Base-by-base conservation (phyloP, 148 eudicot genomes). In the Vaccinium myrtillus region DNA sequence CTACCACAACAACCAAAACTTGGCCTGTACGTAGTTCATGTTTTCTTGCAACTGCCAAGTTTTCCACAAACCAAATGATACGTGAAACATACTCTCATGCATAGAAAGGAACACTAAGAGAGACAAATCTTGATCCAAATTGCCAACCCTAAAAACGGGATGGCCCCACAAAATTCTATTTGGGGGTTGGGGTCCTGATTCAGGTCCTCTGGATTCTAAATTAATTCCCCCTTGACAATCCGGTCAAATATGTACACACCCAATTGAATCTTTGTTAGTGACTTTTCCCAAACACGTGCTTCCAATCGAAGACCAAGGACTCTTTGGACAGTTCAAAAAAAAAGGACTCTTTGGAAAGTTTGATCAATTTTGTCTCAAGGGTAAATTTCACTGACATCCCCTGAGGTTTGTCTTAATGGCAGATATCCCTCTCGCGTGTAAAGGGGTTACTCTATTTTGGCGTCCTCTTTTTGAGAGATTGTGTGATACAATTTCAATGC, bases 201-300 rank as follows among this genome's bases (percentile, higher is more conserved):
- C 74, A 69, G 39, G 43, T 69, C 74, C 74, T 69, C 39, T 69
- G 74, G 74, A 27, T 27, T 27, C 74, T 69, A 69, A 69, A 69
- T 69, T 69, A 69, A 13, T 69, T 69, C 39, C 39, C 74, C 74
- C 74, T 27, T 25, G 74, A 5, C 74, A 69, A 69, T 27, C 18
- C 14, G 74, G 74, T 69, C 74, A 69, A 69, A 69, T 69, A 69
- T 3, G 73, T 67, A 67, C 73, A 67, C 71, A 67, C 55, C 14
- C 36, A 69, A 16, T 27, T 69, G 25, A 6, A 59, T 59, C 58
- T 54, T 11, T 54, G 0, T 14, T 9, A 7, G 2, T 30, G 36
- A 16, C 30, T 69, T 69, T 69, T 27, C 18, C 39, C 74, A 27
- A 27, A 69, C 74, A 69, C 13, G 74, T 30, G 74, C 74, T 69